Evolutionary conservation across 2,329 filamentous ascomycete genomes (phyloP).

Genomic region (Ceratocystis variospora): DNA sequence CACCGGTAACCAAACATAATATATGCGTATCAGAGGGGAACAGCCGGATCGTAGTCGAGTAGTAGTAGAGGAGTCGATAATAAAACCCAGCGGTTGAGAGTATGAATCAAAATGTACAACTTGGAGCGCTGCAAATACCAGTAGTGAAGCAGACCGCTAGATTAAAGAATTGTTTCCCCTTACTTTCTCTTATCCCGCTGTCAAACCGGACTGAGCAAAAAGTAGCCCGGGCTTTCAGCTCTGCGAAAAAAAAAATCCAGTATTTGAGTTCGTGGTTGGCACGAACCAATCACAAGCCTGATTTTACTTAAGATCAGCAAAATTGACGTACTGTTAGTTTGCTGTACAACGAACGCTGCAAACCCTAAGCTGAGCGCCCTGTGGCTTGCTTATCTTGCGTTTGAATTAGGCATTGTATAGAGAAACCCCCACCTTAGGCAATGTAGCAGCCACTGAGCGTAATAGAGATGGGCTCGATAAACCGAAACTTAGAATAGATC

Average conservation of each 20-base stretch:
- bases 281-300: conserved; percentile 13
- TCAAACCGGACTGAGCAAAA: background rate
- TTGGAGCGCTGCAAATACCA: too few species aligned
- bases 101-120: too few species aligned
- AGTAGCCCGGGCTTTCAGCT: background rate
- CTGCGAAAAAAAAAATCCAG: conserved; percentile 12
- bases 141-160: too few species aligned
- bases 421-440: background rate
- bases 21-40: background rate
- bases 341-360: background rate
- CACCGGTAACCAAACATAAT: conserved; percentile 14
- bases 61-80: background rate
- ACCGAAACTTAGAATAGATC: background rate
- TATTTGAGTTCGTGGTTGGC: background rate
- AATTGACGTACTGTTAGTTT: background rate
- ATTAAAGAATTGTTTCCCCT: too few species aligned
- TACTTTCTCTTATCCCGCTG: background rate
- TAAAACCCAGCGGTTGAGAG: background rate
- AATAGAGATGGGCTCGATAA: background rate
- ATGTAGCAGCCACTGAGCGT: too few species aligned
- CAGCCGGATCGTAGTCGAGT: background rate
- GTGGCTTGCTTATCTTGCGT: background rate
- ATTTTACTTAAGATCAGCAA: conserved; percentile 9
- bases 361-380: conserved; percentile 8
- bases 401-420: background rate